A percentile compares a stretch with the other conserved stretches of the same genome.
Evolutionary conservation across 345 rosid species (phyloP).

Genomic region (Heritiera littoralis): DNA sequence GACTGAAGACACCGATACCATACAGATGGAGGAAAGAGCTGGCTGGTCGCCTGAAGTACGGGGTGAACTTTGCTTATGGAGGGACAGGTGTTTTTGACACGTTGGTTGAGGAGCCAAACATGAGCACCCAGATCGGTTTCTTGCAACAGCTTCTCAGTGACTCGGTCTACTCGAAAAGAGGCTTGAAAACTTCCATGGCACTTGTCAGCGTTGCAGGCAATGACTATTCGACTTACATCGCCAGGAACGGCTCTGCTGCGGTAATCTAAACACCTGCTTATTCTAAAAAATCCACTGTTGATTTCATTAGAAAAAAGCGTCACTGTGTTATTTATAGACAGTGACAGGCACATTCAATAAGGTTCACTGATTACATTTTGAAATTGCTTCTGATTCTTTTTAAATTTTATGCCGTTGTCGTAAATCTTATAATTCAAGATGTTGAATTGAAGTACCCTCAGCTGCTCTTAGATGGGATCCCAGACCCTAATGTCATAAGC

Average conservation of each 20-base stretch:
- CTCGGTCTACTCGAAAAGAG: constrained; percentile 34
- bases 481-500: neutral
- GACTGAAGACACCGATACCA: constrained; percentile 68
- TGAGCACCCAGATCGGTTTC: constrained; percentile 69
- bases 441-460: too few species aligned
- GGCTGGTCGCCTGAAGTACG: constrained; percentile 37
- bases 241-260: constrained; percentile 41
- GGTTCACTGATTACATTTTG: too few species aligned
- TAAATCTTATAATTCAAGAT: too few species aligned
- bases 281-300: too few species aligned
- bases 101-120: constrained; percentile 45
- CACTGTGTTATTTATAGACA: too few species aligned
- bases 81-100: constrained; percentile 83
- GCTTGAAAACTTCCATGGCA: constrained; percentile 50
- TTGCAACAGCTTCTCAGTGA: constrained; percentile 45
- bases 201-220: constrained; percentile 69
- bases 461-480: neutral
- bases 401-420: too few species aligned
- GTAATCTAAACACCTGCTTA: too few species aligned
- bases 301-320: too few species aligned
- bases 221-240: constrained; percentile 56
- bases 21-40: constrained; percentile 46
- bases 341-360: too few species aligned
- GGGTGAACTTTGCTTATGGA: constrained; percentile 84
- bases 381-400: too few species aligned